Evolutionary conservation across 192 early-diverging fungal species (phyloP).

Genomic region (Backusella westeae): DNA sequence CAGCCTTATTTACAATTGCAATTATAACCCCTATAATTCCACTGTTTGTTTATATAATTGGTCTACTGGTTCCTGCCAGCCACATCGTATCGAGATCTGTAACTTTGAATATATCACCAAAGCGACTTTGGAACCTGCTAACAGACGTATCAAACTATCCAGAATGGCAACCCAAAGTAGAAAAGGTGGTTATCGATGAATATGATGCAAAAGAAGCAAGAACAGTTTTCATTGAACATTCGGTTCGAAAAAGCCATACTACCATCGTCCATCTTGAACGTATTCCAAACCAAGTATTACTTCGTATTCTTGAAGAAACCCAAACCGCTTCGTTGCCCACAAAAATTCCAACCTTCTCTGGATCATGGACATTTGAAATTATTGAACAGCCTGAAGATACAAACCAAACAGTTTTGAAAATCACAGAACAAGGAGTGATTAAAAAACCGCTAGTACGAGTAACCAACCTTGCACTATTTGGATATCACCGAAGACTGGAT

Average conservation of each 20-base stretch:
- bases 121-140: slow-evolving; percentile 21
- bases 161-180: slow-evolving; percentile 28
- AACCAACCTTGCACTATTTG: slow-evolving; percentile 26
- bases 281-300: slow-evolving; percentile 4
- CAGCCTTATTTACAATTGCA: not conserved
- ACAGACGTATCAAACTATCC: slow-evolving; percentile 26
- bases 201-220: slow-evolving; percentile 10
- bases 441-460: slow-evolving; percentile 33
- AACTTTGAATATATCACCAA: slow-evolving; percentile 8
- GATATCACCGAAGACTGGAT: slow-evolving; percentile 32
- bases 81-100: slow-evolving; percentile 25
- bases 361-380: slow-evolving; percentile 36
- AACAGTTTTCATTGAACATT: slow-evolving; percentile 22
- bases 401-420: slow-evolving; percentile 15
- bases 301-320: slow-evolving; percentile 28
- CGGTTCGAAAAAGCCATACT: slow-evolving; percentile 17
- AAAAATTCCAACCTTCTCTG: slow-evolving; percentile 24
- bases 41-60: slow-evolving; percentile 26
- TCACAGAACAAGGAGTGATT: slow-evolving; percentile 36
- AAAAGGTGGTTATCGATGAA: not conserved
- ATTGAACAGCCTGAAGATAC: not conserved
- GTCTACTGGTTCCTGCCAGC: slow-evolving; percentile 22
- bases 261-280: slow-evolving; percentile 24
- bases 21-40: slow-evolving; percentile 20
- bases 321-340: slow-evolving; percentile 4